Evolutionary conservation across 805 yeast species (phyloP), one percentile per base, ranked within the genome.

Genomic region (Wickerhamomyces hampshirensis): DNA sequence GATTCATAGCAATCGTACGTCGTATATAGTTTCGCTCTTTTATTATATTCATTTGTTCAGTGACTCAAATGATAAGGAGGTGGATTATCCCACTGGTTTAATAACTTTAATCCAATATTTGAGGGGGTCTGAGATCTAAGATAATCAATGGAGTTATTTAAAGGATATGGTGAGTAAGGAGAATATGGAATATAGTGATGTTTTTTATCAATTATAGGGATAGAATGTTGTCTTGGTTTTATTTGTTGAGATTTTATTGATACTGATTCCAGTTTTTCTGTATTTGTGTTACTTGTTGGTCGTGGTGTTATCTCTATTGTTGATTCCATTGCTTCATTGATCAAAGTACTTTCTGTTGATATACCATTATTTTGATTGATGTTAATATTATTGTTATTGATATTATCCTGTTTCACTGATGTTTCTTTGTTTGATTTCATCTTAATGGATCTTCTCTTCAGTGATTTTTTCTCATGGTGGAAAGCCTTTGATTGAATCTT

Each of bases 401-500:
- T 21, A 21, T 7, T 11, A 21, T 7, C 10, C 11, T 21, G 10
- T 8, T 21, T 21, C 11, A 11, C 7, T 21, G 7, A 7, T 21
- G 24, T 8, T 8, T 21, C 24, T 21, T 21, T 21, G 24, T 21
- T 8, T 21, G 24, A 21, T 21, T 21, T 11, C 26, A 54, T 13
- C 29, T 46, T 51, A 23, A 54, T 46, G 3, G 37, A 37, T 39
- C 50, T 43, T 42, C 55, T 51, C 33, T 46, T 50, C 26, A 44
- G 37, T 8, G 31, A 17, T 6, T 46, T 53, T 28, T 50, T 50
- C 38, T 52, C 56, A 31, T 48, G 49, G 6, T 35, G 28, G 33
- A 45, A 53, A 33, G 41, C 41, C 39, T 51, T 54, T 5, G 44
- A 42, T 36, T 54, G 59, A 13, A 51, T 50, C 33, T 45, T 53